These are phyloP conservation scores for Silybum marianum DNA, from an alignment of 129 eudicot genomes.

Conservation along the genomic window DNA sequence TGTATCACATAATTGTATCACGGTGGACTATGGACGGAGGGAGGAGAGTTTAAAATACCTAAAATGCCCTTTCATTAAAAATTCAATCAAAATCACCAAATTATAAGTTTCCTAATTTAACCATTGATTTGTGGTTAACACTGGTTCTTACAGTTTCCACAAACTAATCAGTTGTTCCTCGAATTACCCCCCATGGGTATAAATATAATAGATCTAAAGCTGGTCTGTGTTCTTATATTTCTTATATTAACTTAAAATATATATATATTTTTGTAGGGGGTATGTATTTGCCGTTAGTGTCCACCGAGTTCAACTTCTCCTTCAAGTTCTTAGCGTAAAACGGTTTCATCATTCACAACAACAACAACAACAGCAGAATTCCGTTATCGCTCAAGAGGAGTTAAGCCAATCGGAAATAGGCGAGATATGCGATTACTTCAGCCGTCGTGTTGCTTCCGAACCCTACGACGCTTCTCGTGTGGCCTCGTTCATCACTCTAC, in stretches of 20 bases:
- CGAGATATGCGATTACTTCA: slow-evolving; percentile 95
- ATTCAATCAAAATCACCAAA: no score
- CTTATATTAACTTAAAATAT: slow-evolving; percentile 12
- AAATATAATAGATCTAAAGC: no score
- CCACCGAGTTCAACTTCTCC: slow-evolving; percentile 96
- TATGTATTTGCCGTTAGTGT: slow-evolving; percentile 99
- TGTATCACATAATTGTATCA: no score
- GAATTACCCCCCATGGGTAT: no score
- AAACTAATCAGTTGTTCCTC: no score
- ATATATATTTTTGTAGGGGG: slow-evolving; percentile 60
- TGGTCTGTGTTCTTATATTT: neutral
- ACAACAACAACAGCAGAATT: slow-evolving; percentile 76
- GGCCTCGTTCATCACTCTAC: slow-evolving; percentile 94
- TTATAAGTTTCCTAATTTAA: no score
- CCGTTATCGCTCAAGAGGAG: slow-evolving; percentile 77
- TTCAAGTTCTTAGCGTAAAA: slow-evolving; percentile 92
- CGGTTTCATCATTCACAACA: slow-evolving; percentile 90
- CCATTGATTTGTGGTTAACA: no score
- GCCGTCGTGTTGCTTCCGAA: slow-evolving; percentile 99
- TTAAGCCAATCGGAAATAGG: slow-evolving; percentile 78
- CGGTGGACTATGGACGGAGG: no score
- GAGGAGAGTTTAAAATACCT: no score
- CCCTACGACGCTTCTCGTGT: slow-evolving; percentile 99
- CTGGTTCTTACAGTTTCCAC: no score
- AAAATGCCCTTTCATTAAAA: no score